Base-by-base conservation (phyloP, 495 filamentous ascomycete species). In the Talaromyces ruber region DNA sequence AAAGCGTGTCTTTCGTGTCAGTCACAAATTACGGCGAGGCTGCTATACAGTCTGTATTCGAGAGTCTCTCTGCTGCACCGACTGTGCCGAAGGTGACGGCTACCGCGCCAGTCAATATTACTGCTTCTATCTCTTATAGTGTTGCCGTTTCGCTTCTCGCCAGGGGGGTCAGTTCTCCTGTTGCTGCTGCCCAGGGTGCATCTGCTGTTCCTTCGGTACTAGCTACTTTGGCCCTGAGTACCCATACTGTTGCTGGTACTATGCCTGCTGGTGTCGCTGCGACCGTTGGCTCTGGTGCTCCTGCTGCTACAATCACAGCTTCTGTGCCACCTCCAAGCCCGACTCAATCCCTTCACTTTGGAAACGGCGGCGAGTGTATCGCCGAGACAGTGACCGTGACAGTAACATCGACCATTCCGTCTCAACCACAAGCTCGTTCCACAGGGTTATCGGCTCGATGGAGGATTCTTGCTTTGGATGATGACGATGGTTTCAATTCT, bases 21-120 rank as follows among this genome's bases (percentile, higher is more conserved):
- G n/a, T 60, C n/a, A 52, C 45, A 8, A 60, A 60, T 16, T 60
- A 60, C 11, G 59, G 59, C 2, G 59, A 60, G 14, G 28, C 24
- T 24, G 59, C 59, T 28, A 60, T 60, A 16, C n/a, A 5, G 59
- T 12, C 24, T 18, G 25, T 60, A 4, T 60, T 29, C 1, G 39
- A 32, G 26, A 30, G 5, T 1, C n/a, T 60, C 0, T 3, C 37
- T 25, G 8, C 16, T 22, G 2, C 26, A 4, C 0, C 4, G 25
- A 60, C 61, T 25, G 61, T 52, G 22, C 28, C 18, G 14, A 4
- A 1, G 3, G 25, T 5, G n/a, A 0, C 29, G 3, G 0, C 54
- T 34, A 11, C 54, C 0, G 26, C 18, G 54, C 29, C 26, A 1
- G 26, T 57, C 26, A 57, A 57, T 34, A 34, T 34, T 34, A 57